These are phyloP conservation scores for Leccinum boreale DNA, from an alignment of 768 basidiomycete species.

Conservation along the genomic window DNA sequence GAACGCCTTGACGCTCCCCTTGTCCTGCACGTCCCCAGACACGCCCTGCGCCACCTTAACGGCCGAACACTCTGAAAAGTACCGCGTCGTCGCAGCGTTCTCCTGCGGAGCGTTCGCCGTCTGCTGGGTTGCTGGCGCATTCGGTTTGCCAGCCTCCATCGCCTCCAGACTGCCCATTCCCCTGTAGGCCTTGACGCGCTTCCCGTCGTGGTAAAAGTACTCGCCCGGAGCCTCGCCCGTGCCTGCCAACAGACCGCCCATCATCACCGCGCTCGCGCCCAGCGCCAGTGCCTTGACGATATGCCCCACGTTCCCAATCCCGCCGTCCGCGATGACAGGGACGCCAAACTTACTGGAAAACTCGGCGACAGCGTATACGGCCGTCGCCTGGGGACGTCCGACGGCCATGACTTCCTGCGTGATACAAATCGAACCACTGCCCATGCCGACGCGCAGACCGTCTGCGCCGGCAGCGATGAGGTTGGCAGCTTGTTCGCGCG, in stretches of 20 bases:
- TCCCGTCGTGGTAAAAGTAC: slow-evolving; percentile 99
- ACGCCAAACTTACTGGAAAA: slow-evolving; percentile 92
- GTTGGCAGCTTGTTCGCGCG: slow-evolving; percentile 92
- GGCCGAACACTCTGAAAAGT: slow-evolving; percentile 50
- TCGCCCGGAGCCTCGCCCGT: slow-evolving; percentile 97
- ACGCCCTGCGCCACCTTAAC: slow-evolving; percentile 98
- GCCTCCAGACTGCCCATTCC: slow-evolving; percentile 98
- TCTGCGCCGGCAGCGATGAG: slow-evolving; percentile 95
- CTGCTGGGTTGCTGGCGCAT: slow-evolving; percentile 33
- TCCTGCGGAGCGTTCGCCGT: slow-evolving; percentile 54
- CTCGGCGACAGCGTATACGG: slow-evolving; percentile 96
- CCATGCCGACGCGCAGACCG: slow-evolving; percentile 96
- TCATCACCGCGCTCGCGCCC: slow-evolving; percentile 97
- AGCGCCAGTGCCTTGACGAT: slow-evolving; percentile 95
- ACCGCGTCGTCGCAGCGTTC: slow-evolving; percentile 94
- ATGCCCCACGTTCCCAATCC: slow-evolving; percentile 93
- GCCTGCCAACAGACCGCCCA: slow-evolving; percentile 94
- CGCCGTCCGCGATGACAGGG: slow-evolving; percentile 96
- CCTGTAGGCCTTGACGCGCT: slow-evolving; percentile 97
- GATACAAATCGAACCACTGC: slow-evolving; percentile 97
- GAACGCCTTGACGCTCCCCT: slow-evolving; percentile 92
- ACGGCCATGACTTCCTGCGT: slow-evolving; percentile 99
- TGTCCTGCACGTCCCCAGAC: slow-evolving; percentile 95
- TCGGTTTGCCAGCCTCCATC: slow-evolving; percentile 75
- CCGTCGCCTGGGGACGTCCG: slow-evolving; percentile 95